These are phyloP conservation scores for Hanseniaspora lachancei DNA, from an alignment of 805 yeast species.

Conservation along the genomic window DNA sequence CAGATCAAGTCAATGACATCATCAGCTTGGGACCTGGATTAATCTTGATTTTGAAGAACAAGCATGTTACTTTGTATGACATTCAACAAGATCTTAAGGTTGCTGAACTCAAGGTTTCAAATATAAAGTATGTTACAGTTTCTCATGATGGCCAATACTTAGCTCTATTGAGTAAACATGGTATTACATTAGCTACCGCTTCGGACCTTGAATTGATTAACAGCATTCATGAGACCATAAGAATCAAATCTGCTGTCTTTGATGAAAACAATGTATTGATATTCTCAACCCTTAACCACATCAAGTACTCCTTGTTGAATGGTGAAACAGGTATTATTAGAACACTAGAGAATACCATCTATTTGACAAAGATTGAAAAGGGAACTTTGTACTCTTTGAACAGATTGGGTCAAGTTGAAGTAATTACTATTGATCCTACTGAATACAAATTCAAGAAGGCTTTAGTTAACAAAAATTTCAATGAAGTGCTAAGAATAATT, in stretches of 20 bases:
- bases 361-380: constrained; percentile 60
- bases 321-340: constrained; percentile 93
- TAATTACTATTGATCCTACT: constrained; percentile 76
- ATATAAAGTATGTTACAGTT: constrained; percentile 83
- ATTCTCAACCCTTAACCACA: constrained; percentile 89
- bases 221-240: constrained; percentile 87
- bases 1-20: constrained; percentile 51
- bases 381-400: constrained; percentile 65
- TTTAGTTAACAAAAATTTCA: constrained; percentile 73
- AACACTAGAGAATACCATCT: constrained; percentile 79
- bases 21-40: constrained; percentile 72
- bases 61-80: constrained; percentile 69
- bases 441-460: constrained; percentile 95
- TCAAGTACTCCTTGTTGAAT: constrained; percentile 81
- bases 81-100: constrained; percentile 81
- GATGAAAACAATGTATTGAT: constrained; percentile 84
- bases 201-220: constrained; percentile 64
- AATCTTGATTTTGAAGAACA: constrained; percentile 58
- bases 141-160: constrained; percentile 74
- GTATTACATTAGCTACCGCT: constrained; percentile 66
- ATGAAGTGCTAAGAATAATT: constrained; percentile 82
- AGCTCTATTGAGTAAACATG: constrained; percentile 83
- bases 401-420: constrained; percentile 74
- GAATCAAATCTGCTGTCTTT: constrained; percentile 96
- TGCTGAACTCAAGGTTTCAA: constrained; percentile 53